Percentiles rank a stretch among this genome's conserved stretches.
phyloP scores from a whole-genome alignment of 768 basidiomycete species.

The Boletellus ananas region DNA sequence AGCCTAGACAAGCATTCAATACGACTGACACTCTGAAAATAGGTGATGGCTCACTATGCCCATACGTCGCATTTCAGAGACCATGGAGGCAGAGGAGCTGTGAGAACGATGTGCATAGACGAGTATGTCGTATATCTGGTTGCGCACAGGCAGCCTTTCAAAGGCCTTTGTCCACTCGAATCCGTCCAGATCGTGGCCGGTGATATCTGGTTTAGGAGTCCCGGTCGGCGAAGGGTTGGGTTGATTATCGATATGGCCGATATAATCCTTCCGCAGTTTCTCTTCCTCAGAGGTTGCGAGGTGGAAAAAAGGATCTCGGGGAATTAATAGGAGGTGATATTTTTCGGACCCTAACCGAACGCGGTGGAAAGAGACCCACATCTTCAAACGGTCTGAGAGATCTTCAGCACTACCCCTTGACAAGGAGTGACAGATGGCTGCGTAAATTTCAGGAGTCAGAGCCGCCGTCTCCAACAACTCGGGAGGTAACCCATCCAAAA shows the following conservation, averaged over 20 bases:
- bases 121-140: slow-evolving; percentile 66
- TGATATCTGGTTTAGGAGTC: slow-evolving; percentile 18
- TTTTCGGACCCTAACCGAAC: slow-evolving; percentile 58
- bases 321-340: slow-evolving; percentile 53
- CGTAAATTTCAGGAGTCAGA: slow-evolving; percentile 52
- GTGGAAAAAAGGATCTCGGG: slow-evolving; percentile 56
- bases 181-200: slow-evolving; percentile 25
- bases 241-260: slow-evolving; percentile 34
- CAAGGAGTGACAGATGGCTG: slow-evolving; percentile 47
- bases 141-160: slow-evolving; percentile 60
- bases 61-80: slow-evolving; percentile 51
- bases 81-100: slow-evolving; percentile 48
- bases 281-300: slow-evolving; percentile 50
- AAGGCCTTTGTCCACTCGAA: slow-evolving; percentile 40
- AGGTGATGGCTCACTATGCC: slow-evolving; percentile 49
- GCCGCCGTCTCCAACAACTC: slow-evolving; percentile 60
- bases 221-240: slow-evolving; percentile 1
- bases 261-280: slow-evolving; percentile 44
- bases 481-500: slow-evolving; percentile 48
- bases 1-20: slow-evolving; percentile 39
- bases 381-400: slow-evolving; percentile 41
- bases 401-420: slow-evolving; percentile 30
- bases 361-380: slow-evolving; percentile 60
- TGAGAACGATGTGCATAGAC: slow-evolving; percentile 65
- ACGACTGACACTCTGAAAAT: background rate